These are phyloP conservation scores for Collybiopsis luxurians DNA, from an alignment of 768 basidiomycete species.

Conservation along the genomic window DNA sequence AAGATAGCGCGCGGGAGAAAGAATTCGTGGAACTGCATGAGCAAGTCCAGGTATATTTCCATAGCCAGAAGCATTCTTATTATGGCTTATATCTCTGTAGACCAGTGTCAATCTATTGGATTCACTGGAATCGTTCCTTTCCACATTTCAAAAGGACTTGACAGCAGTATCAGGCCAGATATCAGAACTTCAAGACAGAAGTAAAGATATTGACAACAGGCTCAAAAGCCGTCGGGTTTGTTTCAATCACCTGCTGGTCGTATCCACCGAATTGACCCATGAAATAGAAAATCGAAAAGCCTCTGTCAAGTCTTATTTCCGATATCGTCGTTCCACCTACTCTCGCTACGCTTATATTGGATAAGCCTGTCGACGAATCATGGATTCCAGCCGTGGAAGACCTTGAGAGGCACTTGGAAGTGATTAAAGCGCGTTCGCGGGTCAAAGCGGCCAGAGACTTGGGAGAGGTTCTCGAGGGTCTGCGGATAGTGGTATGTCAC, in stretches of 20 bases:
- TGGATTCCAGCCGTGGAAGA: slow-evolving; percentile 85
- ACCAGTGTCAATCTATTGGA: slow-evolving; percentile 83
- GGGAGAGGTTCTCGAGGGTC: slow-evolving; percentile 78
- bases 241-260: neutral
- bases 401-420: slow-evolving; percentile 72
- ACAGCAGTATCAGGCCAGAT: slow-evolving; percentile 96
- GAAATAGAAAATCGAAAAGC: slow-evolving; percentile 80
- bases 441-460: slow-evolving; percentile 88
- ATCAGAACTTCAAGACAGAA: slow-evolving; percentile 86
- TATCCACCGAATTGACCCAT: neutral
- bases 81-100: slow-evolving; percentile 34
- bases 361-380: slow-evolving; percentile 80
- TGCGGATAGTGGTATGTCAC: slow-evolving; percentile 78
- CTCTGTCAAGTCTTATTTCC: slow-evolving; percentile 74
- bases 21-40: slow-evolving; percentile 90
- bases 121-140: slow-evolving; percentile 87
- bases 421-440: slow-evolving; percentile 67
- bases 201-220: slow-evolving; percentile 85
- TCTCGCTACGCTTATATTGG: slow-evolving; percentile 74
- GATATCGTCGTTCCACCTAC: slow-evolving; percentile 83
- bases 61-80: neutral
- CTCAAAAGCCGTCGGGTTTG: slow-evolving; percentile 82
- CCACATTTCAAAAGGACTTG: slow-evolving; percentile 93
- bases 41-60: slow-evolving; percentile 74
- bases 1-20: slow-evolving; percentile 31